phyloP scores from a whole-genome alignment of 805 yeast species.

The Barnettozyma botsteinii region DNA sequence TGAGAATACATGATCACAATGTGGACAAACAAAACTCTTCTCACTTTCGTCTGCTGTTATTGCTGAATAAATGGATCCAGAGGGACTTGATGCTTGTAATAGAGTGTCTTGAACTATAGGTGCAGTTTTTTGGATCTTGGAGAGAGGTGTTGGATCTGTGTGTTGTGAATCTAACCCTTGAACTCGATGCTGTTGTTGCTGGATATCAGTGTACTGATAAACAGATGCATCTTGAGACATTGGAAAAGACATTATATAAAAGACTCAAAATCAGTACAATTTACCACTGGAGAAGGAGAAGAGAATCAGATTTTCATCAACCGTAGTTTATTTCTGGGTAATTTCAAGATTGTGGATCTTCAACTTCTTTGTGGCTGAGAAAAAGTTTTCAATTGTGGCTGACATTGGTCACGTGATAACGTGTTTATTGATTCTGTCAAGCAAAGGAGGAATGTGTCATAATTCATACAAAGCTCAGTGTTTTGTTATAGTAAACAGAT shows the following conservation, averaged over 20 bases:
- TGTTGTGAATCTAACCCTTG: background rate
- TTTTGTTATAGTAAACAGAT: no score
- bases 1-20: conserved; percentile 60
- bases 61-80: background rate
- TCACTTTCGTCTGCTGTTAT: conserved; percentile 8
- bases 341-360: no score
- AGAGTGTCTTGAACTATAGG: background rate
- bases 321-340: no score
- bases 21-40: conserved; percentile 46
- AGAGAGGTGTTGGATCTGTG: background rate
- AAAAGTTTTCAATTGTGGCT: conserved; percentile 4
- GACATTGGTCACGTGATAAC: background rate
- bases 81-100: conserved; percentile 6
- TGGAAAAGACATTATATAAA: background rate
- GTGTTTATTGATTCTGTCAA: no score
- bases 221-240: background rate
- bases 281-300: no score
- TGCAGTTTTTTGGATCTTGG: background rate
- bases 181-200: background rate
- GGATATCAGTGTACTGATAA: background rate
- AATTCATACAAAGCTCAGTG: no score
- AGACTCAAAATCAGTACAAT: no score
- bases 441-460: no score
- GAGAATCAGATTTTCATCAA: no score
- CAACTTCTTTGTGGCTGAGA: conserved; percentile 1